Percentiles rank a stretch among this genome's conserved stretches.
Conservation (phyloP, 257 asterid genomes). For the Solanum etuberosum region DNA sequence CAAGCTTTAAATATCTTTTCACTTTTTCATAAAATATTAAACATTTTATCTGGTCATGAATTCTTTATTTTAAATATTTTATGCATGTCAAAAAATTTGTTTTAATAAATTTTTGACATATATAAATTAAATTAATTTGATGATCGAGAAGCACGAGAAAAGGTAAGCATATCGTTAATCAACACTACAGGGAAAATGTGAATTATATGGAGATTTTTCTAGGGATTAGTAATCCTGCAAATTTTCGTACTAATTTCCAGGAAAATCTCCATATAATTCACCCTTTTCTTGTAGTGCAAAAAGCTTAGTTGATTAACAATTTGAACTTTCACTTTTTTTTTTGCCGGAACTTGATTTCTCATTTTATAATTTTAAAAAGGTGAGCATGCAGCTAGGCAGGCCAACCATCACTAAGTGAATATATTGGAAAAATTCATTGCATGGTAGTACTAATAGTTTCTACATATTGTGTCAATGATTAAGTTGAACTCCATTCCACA, state of each 20-base stretch:
- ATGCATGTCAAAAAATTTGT: not conserved
- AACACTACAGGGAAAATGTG: too few relatives aligned
- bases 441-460: not conserved
- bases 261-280: too few relatives aligned
- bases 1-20: not conserved
- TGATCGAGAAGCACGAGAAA: not conserved
- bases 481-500: not conserved
- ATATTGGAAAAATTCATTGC: not conserved
- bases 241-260: too few relatives aligned
- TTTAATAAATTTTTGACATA: not conserved
- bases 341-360: too few relatives aligned
- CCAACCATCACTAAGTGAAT: not conserved
- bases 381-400: not conserved
- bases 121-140: not conserved
- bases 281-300: too few relatives aligned
- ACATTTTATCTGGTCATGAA: not conserved
- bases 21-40: not conserved
- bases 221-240: too few relatives aligned
- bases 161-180: too few relatives aligned
- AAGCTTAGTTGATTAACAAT: too few relatives aligned
- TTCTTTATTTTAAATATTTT: too few relatives aligned
- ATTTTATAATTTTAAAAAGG: not conserved
- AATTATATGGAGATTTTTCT: too few relatives aligned
- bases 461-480: not conserved
- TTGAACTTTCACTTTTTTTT: too few relatives aligned